Conservation (phyloP, 2,329 filamentous ascomycete species). For the Phaeosphaeriaceae sp. region DNA sequence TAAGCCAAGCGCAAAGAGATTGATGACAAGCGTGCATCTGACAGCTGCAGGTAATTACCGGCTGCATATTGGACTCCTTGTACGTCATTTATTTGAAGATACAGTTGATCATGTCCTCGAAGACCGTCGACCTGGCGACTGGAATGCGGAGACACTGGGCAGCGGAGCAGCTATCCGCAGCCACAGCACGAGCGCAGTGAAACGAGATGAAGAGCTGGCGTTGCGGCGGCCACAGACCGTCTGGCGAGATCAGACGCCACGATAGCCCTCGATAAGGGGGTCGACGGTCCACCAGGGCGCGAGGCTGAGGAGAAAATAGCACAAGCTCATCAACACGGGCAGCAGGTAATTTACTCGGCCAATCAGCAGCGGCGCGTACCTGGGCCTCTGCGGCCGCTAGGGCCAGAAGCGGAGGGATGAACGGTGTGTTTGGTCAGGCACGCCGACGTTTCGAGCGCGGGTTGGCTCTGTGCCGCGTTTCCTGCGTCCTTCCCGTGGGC, state of each 20-base stretch:
- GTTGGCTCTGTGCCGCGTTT: conserved; percentile 13
- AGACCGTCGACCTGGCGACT: neutral
- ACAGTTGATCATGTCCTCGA: neutral
- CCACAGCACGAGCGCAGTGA: conserved; percentile 1
- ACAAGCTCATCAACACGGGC: conserved; percentile 27
- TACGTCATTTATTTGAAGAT: neutral
- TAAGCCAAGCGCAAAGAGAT: conserved; percentile 13
- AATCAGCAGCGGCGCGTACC: conserved; percentile 36
- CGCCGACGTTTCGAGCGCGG: conserved; percentile 29
- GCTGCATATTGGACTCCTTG: conserved; percentile 7
- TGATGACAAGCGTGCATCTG: conserved; percentile 15
- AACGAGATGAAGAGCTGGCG: neutral
- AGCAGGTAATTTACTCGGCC: conserved; percentile 37
- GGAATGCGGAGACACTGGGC: conserved; percentile 16
- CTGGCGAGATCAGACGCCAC: conserved; percentile 17
- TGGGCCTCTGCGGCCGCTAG: conserved; percentile 30
- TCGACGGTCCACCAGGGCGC: conserved; percentile 3
- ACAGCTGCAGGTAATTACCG: conserved; percentile 27
- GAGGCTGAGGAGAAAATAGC: conserved; percentile 29
- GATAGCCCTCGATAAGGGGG: conserved; percentile 28
- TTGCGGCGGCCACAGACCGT: neutral
- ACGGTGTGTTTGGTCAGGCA: conserved; percentile 18
- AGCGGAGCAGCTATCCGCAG: neutral
- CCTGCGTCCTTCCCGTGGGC: conserved; percentile 3
- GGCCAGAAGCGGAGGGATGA: conserved; percentile 24